A percentile compares a stretch with the other conserved stretches of the same genome.
Conservation (phyloP, 208 protist species). For the Blastocrithidia nonstop region DNA sequence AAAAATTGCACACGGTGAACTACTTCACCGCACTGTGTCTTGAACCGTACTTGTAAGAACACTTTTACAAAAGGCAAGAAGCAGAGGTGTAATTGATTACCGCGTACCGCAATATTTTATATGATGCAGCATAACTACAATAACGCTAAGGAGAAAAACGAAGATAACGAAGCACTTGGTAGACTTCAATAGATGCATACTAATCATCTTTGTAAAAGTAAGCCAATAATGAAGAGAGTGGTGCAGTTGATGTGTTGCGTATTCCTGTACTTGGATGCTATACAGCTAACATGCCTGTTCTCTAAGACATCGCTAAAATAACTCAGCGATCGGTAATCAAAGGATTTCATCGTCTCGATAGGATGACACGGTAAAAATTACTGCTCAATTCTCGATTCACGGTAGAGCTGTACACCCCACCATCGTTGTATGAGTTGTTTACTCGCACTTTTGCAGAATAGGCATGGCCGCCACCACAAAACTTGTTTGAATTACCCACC, state of each 20-base stretch:
- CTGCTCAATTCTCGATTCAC: slow-evolving; percentile 38
- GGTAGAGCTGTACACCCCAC: slow-evolving; percentile 67
- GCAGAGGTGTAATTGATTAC: slow-evolving; percentile 82
- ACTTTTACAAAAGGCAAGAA: slow-evolving; percentile 60
- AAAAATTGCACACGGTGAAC: slow-evolving; percentile 3
- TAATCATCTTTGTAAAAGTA: no score
- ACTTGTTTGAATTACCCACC: slow-evolving; percentile 40
- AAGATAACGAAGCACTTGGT: no score
- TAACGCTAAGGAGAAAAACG: no score
- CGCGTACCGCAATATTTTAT: slow-evolving; percentile 75
- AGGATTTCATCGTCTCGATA: slow-evolving; percentile 62
- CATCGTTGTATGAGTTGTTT: slow-evolving; percentile 41
- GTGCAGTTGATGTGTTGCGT: slow-evolving; percentile 41
- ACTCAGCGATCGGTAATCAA: slow-evolving; percentile 78
- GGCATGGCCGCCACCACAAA: slow-evolving; percentile 55
- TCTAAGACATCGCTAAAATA: slow-evolving; percentile 64
- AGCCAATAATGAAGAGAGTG: not conserved
- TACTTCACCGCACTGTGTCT: slow-evolving; percentile 30
- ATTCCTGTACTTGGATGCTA: slow-evolving; percentile 49
- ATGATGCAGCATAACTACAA: slow-evolving; percentile 50
- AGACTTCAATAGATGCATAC: no score
- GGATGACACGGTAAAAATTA: slow-evolving; percentile 55
- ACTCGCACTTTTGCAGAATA: slow-evolving; percentile 51
- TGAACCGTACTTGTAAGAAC: slow-evolving; percentile 47
- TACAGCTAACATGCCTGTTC: slow-evolving; percentile 24